Conservation (phyloP, 768 basidiomycete species). For the Boletus fagicola region DNA sequence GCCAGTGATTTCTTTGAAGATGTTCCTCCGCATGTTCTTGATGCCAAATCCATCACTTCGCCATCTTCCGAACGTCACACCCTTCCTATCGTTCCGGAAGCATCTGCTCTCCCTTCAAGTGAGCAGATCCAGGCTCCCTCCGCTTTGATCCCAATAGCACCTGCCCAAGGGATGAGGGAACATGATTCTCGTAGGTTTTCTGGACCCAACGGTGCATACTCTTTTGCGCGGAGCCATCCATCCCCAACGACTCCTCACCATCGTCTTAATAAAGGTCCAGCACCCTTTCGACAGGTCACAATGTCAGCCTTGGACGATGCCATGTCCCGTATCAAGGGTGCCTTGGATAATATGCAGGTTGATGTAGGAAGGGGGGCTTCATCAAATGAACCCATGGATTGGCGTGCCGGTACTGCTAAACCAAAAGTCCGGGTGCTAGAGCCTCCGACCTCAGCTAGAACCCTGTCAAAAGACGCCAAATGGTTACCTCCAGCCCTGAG, state of each 20-base stretch:
- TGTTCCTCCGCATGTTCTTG: constrained; percentile 28
- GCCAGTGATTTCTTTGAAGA: constrained; percentile 79
- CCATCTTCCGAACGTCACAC: constrained; percentile 16
- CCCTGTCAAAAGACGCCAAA: constrained; percentile 38
- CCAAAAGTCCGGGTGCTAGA: constrained; percentile 22
- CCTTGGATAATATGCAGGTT: constrained; percentile 64
- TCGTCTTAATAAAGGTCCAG: constrained; percentile 22
- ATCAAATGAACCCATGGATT: constrained; percentile 22
- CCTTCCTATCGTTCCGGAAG: constrained; percentile 19
- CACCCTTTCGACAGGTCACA: constrained; percentile 45
- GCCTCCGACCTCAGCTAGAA: constrained; percentile 11
- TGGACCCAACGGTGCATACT: constrained; percentile 18
- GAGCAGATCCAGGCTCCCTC: constrained; percentile 10
- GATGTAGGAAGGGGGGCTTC: constrained; percentile 31
- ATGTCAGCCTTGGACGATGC: constrained; percentile 80
- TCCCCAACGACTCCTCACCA: constrained; percentile 19
- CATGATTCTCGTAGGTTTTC: constrained; percentile 19
- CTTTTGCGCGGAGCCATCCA: constrained; percentile 18
- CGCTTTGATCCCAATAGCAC: not conserved
- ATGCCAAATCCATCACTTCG: constrained; percentile 37
- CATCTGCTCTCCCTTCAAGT: constrained; percentile 2
- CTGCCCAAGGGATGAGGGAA: constrained; percentile 18
- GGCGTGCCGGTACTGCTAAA: constrained; percentile 22
- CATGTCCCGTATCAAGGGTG: constrained; percentile 85
- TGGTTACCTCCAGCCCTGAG: constrained; percentile 61